Evolutionary conservation across 2,329 filamentous ascomycete species (phyloP).

Genomic region (Cladophialophora psammophila): DNA sequence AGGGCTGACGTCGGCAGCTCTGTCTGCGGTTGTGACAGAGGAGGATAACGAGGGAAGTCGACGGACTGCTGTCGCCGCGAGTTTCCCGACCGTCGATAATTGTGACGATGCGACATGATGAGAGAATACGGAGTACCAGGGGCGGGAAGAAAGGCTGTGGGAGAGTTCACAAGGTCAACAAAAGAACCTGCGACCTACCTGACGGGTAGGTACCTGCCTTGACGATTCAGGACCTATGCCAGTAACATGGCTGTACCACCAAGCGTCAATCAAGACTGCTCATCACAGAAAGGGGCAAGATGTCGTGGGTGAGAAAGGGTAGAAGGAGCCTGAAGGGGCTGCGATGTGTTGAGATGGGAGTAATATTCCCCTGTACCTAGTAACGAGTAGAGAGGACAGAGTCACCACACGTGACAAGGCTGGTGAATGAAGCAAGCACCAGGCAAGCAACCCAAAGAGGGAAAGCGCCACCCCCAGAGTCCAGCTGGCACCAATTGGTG

Average conservation of each 20-base stretch:
- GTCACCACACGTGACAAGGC: neutral
- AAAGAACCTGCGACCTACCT: slow-evolving; percentile 31
- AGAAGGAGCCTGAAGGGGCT: no score
- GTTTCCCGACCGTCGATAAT: slow-evolving; percentile 31
- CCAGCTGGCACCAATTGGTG: slow-evolving; percentile 12
- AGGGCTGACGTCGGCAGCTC: slow-evolving; percentile 15
- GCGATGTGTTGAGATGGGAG: no score
- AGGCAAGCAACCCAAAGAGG: slow-evolving; percentile 26
- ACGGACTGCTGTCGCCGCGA: slow-evolving; percentile 40
- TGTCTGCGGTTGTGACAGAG: slow-evolving; percentile 30
- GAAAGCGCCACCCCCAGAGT: slow-evolving; percentile 36
- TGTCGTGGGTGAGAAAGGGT: neutral
- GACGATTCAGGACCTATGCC: slow-evolving; percentile 5
- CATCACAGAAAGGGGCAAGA: neutral
- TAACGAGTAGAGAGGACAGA: no score
- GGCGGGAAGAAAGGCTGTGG: slow-evolving; percentile 15
- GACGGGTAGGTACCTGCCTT: slow-evolving; percentile 27
- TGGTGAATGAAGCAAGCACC: neutral
- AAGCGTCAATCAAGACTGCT: neutral
- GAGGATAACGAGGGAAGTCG: slow-evolving; percentile 40
- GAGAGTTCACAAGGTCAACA: slow-evolving; percentile 23
- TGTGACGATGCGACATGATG: slow-evolving; percentile 33
- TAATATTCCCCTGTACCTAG: no score
- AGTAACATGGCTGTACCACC: neutral
- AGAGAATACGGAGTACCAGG: neutral